A percentile compares a stretch with the other conserved stretches of the same genome.
These are phyloP conservation scores for Physocladia obscura DNA, from an alignment of 192 early-diverging fungal species.

Conservation along the genomic window DNA sequence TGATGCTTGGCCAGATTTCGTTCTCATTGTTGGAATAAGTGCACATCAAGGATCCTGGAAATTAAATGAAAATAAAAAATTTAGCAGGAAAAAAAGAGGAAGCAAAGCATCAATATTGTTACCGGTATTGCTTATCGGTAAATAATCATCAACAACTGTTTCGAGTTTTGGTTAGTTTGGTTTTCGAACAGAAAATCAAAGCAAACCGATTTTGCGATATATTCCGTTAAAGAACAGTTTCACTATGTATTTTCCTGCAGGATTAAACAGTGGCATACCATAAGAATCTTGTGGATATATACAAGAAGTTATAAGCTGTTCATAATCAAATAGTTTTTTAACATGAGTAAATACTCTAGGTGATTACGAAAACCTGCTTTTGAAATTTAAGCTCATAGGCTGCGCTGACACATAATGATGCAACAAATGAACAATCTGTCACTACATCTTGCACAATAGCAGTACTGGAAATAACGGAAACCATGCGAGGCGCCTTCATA, in stretches of 20 bases:
- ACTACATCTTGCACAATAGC: conserved; percentile 72
- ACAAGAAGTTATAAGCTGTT: conserved; percentile 73
- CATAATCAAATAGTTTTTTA: not conserved
- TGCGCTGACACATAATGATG: conserved; percentile 81
- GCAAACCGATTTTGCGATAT: conserved; percentile 64
- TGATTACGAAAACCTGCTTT: conserved; percentile 57
- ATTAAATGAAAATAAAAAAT: not conserved
- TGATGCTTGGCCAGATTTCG: conserved; percentile 80
- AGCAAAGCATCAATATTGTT: too few relatives aligned
- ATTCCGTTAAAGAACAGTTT: conserved; percentile 86
- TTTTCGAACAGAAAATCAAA: not conserved
- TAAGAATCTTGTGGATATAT: conserved; percentile 79
- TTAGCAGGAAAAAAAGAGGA: not conserved
- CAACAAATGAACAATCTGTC: conserved; percentile 94
- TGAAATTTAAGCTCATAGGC: conserved; percentile 73
- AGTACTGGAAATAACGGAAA: conserved; percentile 57
- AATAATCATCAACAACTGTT: conserved; percentile 80
- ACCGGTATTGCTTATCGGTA: conserved; percentile 74
- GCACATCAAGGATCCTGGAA: conserved; percentile 68
- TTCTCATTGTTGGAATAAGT: conserved; percentile 76
- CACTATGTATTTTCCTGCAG: conserved; percentile 84
- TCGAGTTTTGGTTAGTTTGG: not conserved
- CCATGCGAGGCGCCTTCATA: conserved; percentile 67
- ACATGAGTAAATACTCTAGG: not conserved
- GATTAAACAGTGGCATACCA: conserved; percentile 78